These are phyloP conservation scores for Sclerotinia trifoliorum DNA, from an alignment of 2,329 filamentous ascomycete genomes.

Conservation along the genomic window DNA sequence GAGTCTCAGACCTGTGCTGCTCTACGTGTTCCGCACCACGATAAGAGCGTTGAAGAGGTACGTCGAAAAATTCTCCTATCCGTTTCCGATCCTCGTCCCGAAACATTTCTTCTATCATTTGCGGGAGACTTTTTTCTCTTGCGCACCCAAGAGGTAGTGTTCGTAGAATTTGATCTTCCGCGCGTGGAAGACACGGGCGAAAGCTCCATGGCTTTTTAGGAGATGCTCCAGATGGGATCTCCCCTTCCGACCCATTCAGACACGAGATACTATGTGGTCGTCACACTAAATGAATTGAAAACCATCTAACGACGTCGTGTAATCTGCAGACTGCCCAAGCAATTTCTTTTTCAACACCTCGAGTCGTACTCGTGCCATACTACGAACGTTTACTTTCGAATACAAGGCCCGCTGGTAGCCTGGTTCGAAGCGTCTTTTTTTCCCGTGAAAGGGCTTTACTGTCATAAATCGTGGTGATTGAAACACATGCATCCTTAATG, in stretches of 20 bases:
- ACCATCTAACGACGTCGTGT: conserved; percentile 33
- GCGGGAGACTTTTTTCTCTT: conserved; percentile 23
- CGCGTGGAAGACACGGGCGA: conserved; percentile 19
- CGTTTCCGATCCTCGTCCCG: conserved; percentile 18
- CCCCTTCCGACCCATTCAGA: conserved; percentile 19
- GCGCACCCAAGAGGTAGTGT: conserved; percentile 21
- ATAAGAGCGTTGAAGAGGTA: conserved; percentile 30
- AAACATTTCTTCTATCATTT: conserved; percentile 20
- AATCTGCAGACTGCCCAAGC: conserved; percentile 32
- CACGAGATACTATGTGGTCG: conserved; percentile 15
- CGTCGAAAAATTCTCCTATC: conserved; percentile 20
- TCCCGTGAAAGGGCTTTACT: conserved; percentile 33
- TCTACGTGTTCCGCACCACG: conserved; percentile 32
- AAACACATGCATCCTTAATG: conserved; percentile 49
- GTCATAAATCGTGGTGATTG: conserved; percentile 25
- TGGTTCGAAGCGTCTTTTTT: conserved; percentile 25
- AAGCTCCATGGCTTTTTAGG: conserved; percentile 13
- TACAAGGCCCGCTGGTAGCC: conserved; percentile 35
- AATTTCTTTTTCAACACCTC: conserved; percentile 24
- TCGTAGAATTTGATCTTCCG: conserved; percentile 13
- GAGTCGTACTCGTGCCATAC: conserved; percentile 31
- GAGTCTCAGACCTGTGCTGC: conserved; percentile 32
- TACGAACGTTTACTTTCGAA: conserved; percentile 26
- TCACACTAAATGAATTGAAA: conserved; percentile 25
- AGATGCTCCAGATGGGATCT: conserved; percentile 19